Conservation (phyloP, 306 rosid species). For the Lagenaria siceraria region DNA sequence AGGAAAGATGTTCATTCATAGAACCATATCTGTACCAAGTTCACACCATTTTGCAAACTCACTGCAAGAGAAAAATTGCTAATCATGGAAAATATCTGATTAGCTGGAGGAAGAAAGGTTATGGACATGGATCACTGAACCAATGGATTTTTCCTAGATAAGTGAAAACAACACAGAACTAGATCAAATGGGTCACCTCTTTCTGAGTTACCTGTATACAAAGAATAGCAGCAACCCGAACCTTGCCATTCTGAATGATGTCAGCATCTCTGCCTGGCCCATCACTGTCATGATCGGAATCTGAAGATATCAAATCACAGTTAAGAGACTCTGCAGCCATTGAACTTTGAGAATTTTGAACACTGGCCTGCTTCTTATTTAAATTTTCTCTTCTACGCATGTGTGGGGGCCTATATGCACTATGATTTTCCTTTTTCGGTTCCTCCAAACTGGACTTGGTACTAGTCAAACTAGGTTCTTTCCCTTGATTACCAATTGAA, state of each 20-base stretch:
- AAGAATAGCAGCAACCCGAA: constrained; percentile 72
- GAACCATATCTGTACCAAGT: neutral
- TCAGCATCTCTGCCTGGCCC: constrained; percentile 41
- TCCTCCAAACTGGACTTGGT: constrained; percentile 29
- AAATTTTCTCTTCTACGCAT: constrained; percentile 53
- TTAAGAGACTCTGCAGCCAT: constrained; percentile 45
- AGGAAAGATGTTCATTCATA: neutral
- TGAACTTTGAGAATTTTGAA: constrained; percentile 21
- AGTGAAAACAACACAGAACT: neutral
- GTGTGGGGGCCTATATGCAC: constrained; percentile 87
- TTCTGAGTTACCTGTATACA: constrained; percentile 64
- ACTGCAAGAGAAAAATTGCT: neutral
- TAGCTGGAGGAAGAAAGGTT: neutral
- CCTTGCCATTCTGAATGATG: constrained; percentile 40
- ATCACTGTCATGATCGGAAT: constrained; percentile 89
- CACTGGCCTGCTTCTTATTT: constrained; percentile 29
- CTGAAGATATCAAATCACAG: constrained; percentile 55
- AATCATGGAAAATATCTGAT: neutral
- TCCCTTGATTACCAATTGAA: constrained; percentile 29
- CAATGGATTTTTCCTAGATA: neutral
- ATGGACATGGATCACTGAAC: too few species aligned
- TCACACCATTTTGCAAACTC: neutral
- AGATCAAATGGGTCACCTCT: neutral
- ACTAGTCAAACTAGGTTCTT: constrained; percentile 16
- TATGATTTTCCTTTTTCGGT: constrained; percentile 24